Base-by-base conservation (phyloP, 1,284 basidiomycete species). In the Irpex sp. region DNA sequence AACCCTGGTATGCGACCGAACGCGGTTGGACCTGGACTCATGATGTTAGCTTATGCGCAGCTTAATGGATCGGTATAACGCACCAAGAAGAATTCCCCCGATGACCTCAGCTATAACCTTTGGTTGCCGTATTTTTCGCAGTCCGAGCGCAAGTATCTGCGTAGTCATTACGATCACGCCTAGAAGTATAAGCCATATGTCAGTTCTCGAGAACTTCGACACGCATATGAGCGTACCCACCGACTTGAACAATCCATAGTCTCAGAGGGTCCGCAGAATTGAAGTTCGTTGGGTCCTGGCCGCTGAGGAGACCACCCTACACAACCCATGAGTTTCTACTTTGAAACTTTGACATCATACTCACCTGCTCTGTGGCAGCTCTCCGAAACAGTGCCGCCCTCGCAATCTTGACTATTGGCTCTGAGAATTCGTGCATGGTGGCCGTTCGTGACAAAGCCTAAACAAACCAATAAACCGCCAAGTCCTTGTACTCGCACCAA, bases 181-280 rank as follows among this genome's bases (percentile, higher is more conserved):
- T 88, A 51, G 11, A 47, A 47, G 5, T 47, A n/a, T 34, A 26
- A 52, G 9, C 57, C 34, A 57, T 26, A 15, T 47, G 11, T 19
- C 3, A 17, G 3, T n/a, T 40, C 3, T 7, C 40, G 9, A 51
- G 19, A 51, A n/a, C 31, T 4, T 48, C 26, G 26, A n/a, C n/a
- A 47, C n/a, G n/a, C 4, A 65, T 17, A 21, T 44, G 1, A 55
- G n/a, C 15, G 37, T n/a, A 47, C 31, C 26, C 65, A 89, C 91
- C 87, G 57, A 93, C 82, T 83, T 96, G 94, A 62, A 97, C 88
- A 72, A 96, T 92, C 90, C 94, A 97, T 73, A 96, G 76, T 19
- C 92, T 86, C 66, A 97, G 77, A 5, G 96, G 95, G 76, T 96
- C 91, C 0, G 75, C 62, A 0, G 80, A 58, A 67, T 91, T 86